Conservation (phyloP, 179 eudicot genomes). For the Patellifolia procumbens region DNA sequence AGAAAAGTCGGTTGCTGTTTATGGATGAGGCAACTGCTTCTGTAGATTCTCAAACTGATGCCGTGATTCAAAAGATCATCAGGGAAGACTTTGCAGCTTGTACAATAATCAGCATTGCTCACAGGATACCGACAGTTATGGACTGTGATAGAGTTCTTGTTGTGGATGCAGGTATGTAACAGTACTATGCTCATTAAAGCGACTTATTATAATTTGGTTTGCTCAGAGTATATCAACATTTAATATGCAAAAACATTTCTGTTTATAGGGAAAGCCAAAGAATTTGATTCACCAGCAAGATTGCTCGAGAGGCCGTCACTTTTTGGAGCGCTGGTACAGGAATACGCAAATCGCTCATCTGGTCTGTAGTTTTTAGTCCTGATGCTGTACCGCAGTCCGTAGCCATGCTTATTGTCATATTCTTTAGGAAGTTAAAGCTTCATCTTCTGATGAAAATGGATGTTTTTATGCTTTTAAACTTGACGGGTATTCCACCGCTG, state of each 20-base stretch:
- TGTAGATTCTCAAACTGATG: constrained; percentile 92
- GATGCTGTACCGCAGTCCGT: neutral
- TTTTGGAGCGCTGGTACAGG: constrained; percentile 86
- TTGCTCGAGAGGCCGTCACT: constrained; percentile 79
- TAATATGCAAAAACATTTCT: neutral
- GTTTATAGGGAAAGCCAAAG: constrained; percentile 60
- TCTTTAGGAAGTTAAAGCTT: neutral
- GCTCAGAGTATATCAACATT: neutral
- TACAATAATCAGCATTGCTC: constrained; percentile 95
- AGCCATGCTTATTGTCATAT: neutral
- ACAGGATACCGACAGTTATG: constrained; percentile 97
- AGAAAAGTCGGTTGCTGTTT: constrained; percentile 71
- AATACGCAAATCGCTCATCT: constrained; percentile 71
- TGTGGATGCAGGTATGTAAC: constrained; percentile 87
- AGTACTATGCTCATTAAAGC: neutral
- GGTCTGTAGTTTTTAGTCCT: constrained; percentile 15
- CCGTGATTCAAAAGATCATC: constrained; percentile 79
- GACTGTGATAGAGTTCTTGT: constrained; percentile 96
- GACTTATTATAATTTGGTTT: neutral
- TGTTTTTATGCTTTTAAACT: neutral
- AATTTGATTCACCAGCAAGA: constrained; percentile 68
- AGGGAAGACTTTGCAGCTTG: constrained; percentile 79
- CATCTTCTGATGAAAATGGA: neutral
- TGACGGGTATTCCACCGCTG: neutral
- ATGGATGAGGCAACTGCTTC: constrained; percentile 99